phyloP scores from a whole-genome alignment of 73 alveolate species.

The Paramecium tetraurelia region DNA sequence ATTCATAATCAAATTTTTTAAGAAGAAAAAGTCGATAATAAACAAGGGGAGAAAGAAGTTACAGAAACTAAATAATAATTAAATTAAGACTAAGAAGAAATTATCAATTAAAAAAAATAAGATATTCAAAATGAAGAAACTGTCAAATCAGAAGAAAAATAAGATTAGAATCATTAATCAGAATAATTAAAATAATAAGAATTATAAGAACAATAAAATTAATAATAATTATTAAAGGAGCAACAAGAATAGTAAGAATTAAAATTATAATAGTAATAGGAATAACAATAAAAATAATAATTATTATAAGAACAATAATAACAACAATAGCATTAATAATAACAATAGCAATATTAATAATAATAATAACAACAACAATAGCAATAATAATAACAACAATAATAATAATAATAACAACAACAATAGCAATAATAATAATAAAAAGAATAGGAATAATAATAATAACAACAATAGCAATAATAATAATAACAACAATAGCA shows the following conservation, averaged over 20 bases:
- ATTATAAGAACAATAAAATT: background rate
- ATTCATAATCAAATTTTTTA: background rate
- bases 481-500: background rate
- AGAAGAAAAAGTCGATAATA: background rate
- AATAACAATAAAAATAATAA: background rate
- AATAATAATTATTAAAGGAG: background rate
- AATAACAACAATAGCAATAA: background rate
- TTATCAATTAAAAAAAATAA: background rate
- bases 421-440: no score
- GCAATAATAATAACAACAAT: background rate
- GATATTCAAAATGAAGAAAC: background rate
- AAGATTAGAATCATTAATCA: background rate
- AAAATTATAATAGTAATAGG: background rate
- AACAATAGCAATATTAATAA: no score
- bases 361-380: background rate
- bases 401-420: no score
- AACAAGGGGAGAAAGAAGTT: background rate
- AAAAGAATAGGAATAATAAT: background rate
- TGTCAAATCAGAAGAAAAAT: background rate
- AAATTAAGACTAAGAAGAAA: background rate
- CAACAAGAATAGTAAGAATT: background rate
- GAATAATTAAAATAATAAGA: background rate
- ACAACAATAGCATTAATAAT: background rate
- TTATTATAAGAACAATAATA: background rate
- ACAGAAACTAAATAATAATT: background rate